Percentiles rank a stretch among this genome's conserved stretches.
Conservation (phyloP, 1,139 yeast species). For the Debaryomyces subglobosus region DNA sequence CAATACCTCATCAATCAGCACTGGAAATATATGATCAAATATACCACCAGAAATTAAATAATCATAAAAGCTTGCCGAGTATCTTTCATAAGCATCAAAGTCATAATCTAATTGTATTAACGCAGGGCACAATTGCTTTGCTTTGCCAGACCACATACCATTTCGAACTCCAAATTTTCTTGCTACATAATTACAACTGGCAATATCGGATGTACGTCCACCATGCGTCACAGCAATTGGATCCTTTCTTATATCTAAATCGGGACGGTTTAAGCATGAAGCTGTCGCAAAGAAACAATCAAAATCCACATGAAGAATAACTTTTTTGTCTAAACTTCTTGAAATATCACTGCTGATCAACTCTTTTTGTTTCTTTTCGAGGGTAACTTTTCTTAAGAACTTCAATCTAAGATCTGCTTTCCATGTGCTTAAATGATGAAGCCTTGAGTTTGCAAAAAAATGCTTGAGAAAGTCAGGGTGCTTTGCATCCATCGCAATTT, state of each 20-base stretch:
- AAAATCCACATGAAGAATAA: slow-evolving; percentile 82
- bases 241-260: slow-evolving; percentile 54
- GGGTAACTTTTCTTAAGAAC: slow-evolving; percentile 48
- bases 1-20: slow-evolving; percentile 89
- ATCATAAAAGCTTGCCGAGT: slow-evolving; percentile 50
- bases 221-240: slow-evolving; percentile 93
- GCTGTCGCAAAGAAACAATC: slow-evolving; percentile 94
- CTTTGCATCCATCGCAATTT: slow-evolving; percentile 55
- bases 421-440: slow-evolving; percentile 89
- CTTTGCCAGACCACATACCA: slow-evolving; percentile 87
- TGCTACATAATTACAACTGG: slow-evolving; percentile 90
- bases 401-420: slow-evolving; percentile 71
- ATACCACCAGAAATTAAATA: slow-evolving; percentile 51
- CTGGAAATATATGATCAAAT: slow-evolving; percentile 73
- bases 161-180: slow-evolving; percentile 72
- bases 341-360: slow-evolving; percentile 2
- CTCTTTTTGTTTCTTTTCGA: slow-evolving; percentile 1
- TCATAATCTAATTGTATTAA: slow-evolving; percentile 68
- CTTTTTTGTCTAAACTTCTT: slow-evolving; percentile 16
- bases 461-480: slow-evolving; percentile 73
- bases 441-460: slow-evolving; percentile 78
- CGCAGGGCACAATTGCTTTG: slow-evolving; percentile 65
- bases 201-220: slow-evolving; percentile 69
- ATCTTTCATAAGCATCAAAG: slow-evolving; percentile 68
- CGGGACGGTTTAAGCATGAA: slow-evolving; percentile 61